phyloP scores from a whole-genome alignment of 257 asterid genomes.

The Solanum neorickii region DNA sequence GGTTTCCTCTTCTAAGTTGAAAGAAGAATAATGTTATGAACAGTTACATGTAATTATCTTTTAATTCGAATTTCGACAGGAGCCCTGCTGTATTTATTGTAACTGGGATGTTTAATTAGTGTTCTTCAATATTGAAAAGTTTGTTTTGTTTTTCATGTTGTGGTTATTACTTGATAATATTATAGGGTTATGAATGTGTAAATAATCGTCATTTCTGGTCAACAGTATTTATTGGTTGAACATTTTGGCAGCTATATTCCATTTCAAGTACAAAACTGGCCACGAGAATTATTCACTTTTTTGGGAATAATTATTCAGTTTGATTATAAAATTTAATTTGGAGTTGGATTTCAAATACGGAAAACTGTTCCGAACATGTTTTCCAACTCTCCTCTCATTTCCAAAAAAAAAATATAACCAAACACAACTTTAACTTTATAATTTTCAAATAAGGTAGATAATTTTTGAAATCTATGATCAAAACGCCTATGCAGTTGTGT shows the following conservation, averaged over 20 bases:
- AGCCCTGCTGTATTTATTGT: background rate
- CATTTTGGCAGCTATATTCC: background rate
- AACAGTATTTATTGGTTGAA: background rate
- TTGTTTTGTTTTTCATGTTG: background rate
- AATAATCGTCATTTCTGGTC: background rate
- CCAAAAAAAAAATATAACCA: background rate
- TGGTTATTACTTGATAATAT: background rate
- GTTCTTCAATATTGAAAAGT: background rate
- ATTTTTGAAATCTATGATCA: too few species aligned
- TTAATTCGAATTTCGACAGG: background rate
- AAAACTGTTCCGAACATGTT: background rate
- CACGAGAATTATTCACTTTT: background rate
- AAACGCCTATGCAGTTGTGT: too few species aligned
- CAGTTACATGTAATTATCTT: background rate
- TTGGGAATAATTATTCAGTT: background rate
- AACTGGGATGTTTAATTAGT: background rate
- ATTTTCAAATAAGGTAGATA: background rate
- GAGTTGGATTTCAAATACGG: background rate
- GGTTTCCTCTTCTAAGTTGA: conserved; percentile 68
- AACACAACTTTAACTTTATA: background rate
- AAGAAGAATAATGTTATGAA: background rate
- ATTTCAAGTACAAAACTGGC: background rate
- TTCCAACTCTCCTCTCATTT: background rate
- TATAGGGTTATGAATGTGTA: background rate
- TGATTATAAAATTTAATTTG: background rate